Base-by-base conservation (phyloP, 192 early-diverging fungal species). In the Mortierella hygrophila region DNA sequence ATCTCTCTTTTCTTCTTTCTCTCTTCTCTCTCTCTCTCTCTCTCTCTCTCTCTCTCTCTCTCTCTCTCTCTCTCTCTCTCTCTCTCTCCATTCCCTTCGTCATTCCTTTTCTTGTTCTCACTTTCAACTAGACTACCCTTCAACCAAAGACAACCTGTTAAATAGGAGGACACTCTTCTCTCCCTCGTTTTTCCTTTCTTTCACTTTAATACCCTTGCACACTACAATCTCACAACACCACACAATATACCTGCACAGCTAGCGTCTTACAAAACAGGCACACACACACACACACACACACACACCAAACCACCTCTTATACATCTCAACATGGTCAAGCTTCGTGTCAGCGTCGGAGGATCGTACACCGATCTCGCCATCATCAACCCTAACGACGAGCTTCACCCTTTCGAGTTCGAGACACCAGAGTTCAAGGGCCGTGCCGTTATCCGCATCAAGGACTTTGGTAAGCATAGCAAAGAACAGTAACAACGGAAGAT, bases 341-440 rank as follows among this genome's bases (percentile, higher is more conserved):
- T 86, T 47, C 78, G 83, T 54, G 83, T 86, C 47, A 35, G 68
- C 44, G 83, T 86, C 41, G 83, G 83, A 37, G 83, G 83, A 75
- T 74, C 83, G 2, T 86, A 86, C 32, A 86, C 83, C 18, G 83
- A 86, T 32, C 71, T 86, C 6, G 44, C 75, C 41, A 70, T 86
- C 42, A 55, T 86, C 46, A 86, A 86, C 71, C 80, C 78, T 74
- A 88, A 88, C 29, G 87, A 88, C 37, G 87, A 88, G 40, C 77
- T 74, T 54, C 81, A 83, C 6, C 87, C 87, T 23, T 20, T 88
- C 40, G 87, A 88, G 46, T 88, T 88, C 70, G 87, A 88, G 15
- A 49, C 73, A 1, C 79, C 87, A 41, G 78, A 83, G 52, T 88
- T 88, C 79, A 83, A 82, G 55, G 87, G 87, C 55, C 76, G 87